These are phyloP conservation scores for Seiridium unicorne DNA, from an alignment of 2,329 filamentous ascomycete species.

Conservation along the genomic window DNA sequence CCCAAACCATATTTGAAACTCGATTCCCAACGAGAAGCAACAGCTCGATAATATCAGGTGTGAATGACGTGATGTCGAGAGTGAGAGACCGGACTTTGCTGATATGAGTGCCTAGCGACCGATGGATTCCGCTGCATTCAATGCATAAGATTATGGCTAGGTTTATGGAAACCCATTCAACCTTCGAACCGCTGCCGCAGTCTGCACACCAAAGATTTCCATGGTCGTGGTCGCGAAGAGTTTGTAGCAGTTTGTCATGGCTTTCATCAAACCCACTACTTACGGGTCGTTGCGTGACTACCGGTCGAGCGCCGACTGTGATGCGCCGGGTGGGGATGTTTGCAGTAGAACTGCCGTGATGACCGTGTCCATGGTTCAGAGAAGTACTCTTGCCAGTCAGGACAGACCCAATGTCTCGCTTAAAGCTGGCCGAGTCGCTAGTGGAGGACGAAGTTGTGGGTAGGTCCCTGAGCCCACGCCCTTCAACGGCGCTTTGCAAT, in stretches of 20 bases:
- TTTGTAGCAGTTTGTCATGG: slow-evolving; percentile 81
- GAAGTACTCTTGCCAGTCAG: slow-evolving; percentile 89
- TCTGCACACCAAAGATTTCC: slow-evolving; percentile 94
- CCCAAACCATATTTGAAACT: slow-evolving; percentile 96
- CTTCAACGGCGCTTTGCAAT: slow-evolving; percentile 91
- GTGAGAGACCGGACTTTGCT: slow-evolving; percentile 96
- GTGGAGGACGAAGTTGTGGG: slow-evolving; percentile 36
- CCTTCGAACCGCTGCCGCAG: slow-evolving; percentile 86
- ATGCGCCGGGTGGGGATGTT: slow-evolving; percentile 75
- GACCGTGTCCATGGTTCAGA: slow-evolving; percentile 49
- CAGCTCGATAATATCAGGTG: slow-evolving; percentile 93
- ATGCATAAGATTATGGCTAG: slow-evolving; percentile 95
- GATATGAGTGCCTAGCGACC: slow-evolving; percentile 94
- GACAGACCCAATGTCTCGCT: slow-evolving; percentile 88
- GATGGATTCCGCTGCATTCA: slow-evolving; percentile 96
- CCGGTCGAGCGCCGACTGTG: slow-evolving; percentile 86
- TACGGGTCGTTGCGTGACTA: slow-evolving; percentile 59
- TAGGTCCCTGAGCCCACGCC: slow-evolving; percentile 60
- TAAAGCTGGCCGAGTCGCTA: slow-evolving; percentile 56
- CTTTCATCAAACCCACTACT: slow-evolving; percentile 78
- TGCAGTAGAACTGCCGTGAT: slow-evolving; percentile 44
- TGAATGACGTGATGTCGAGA: slow-evolving; percentile 93
- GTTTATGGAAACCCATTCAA: slow-evolving; percentile 99
- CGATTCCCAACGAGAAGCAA: slow-evolving; percentile 89
- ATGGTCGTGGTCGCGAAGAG: slow-evolving; percentile 84